phyloP scores from a whole-genome alignment of 495 filamentous ascomycete genomes.

The Penicillium turbatum region DNA sequence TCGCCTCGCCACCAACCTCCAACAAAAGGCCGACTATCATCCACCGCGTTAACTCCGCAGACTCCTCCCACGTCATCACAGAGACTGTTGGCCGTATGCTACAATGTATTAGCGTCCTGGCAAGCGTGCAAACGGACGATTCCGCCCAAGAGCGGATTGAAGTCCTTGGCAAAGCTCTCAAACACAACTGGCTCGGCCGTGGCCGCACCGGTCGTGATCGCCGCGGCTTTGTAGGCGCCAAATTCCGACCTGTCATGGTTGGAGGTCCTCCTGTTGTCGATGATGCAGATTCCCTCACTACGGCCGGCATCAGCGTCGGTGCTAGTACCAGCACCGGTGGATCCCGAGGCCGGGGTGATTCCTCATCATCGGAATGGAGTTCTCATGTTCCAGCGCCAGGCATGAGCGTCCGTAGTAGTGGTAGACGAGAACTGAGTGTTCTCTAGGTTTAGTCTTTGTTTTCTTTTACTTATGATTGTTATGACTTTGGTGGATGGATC shows the following conservation, averaged over 20 bases:
- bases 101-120: slow-evolving; percentile 89
- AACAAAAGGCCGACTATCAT: slow-evolving; percentile 40
- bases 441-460: slow-evolving; percentile 15
- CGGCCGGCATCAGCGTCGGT: slow-evolving; percentile 26
- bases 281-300: slow-evolving; percentile 24
- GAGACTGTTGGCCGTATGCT: slow-evolving; percentile 95
- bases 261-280: slow-evolving; percentile 22
- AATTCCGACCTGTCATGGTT: slow-evolving; percentile 42
- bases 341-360: slow-evolving; percentile 22
- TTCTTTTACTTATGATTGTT: slow-evolving; percentile 14
- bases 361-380: slow-evolving; percentile 30
- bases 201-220: slow-evolving; percentile 86
- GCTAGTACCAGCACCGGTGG: slow-evolving; percentile 25
- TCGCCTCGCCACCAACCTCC: slow-evolving; percentile 42
- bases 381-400: slow-evolving; percentile 9
- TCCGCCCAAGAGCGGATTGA: slow-evolving; percentile 77
- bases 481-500: slow-evolving; percentile 2
- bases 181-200: slow-evolving; percentile 92
- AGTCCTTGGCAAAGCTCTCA: slow-evolving; percentile 75
- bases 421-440: slow-evolving; percentile 34
- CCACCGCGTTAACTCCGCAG: slow-evolving; percentile 38
- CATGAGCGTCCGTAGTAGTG: slow-evolving; percentile 25
- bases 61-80: slow-evolving; percentile 77
- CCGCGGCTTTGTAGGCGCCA: slow-evolving; percentile 78
- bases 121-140: slow-evolving; percentile 67